Conservation (phyloP, 2,329 filamentous ascomycete species). For the Diaporthe sp. region DNA sequence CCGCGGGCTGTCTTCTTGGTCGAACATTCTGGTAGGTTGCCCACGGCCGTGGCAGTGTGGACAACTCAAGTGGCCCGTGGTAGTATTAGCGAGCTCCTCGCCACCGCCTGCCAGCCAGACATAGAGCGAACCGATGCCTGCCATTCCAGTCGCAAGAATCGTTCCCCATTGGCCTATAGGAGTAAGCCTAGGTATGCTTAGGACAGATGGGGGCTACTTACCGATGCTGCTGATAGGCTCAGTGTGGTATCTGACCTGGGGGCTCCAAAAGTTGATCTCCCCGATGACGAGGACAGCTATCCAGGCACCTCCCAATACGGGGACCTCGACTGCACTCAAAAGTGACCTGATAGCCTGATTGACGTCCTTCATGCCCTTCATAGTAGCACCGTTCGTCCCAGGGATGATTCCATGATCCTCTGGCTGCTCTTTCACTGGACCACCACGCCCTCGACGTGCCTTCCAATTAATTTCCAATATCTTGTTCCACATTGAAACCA, state of each 20-base stretch:
- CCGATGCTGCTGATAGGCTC: constrained; percentile 74
- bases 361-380: constrained; percentile 64
- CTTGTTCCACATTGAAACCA: constrained; percentile 74
- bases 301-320: constrained; percentile 71
- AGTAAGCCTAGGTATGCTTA: constrained; percentile 38
- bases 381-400: constrained; percentile 70
- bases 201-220: constrained; percentile 50
- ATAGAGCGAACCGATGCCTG: constrained; percentile 71
- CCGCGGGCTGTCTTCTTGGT: not conserved
- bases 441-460: constrained; percentile 46
- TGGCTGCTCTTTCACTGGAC: constrained; percentile 50
- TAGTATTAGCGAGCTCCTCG: constrained; percentile 6
- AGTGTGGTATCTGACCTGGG: constrained; percentile 68
- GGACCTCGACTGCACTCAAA: constrained; percentile 69
- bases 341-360: constrained; percentile 69
- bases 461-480: constrained; percentile 75
- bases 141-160: constrained; percentile 70
- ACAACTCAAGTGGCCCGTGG: not conserved
- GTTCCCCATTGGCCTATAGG: constrained; percentile 70
- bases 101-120: constrained; percentile 60
- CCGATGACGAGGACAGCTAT: constrained; percentile 72
- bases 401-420: constrained; percentile 56
- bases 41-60: not conserved
- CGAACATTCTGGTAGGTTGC: not conserved
- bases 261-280: constrained; percentile 75